These are phyloP conservation scores for Kentomonas sorsogonicus DNA, from an alignment of 208 protist species.

Conservation along the genomic window DNA sequence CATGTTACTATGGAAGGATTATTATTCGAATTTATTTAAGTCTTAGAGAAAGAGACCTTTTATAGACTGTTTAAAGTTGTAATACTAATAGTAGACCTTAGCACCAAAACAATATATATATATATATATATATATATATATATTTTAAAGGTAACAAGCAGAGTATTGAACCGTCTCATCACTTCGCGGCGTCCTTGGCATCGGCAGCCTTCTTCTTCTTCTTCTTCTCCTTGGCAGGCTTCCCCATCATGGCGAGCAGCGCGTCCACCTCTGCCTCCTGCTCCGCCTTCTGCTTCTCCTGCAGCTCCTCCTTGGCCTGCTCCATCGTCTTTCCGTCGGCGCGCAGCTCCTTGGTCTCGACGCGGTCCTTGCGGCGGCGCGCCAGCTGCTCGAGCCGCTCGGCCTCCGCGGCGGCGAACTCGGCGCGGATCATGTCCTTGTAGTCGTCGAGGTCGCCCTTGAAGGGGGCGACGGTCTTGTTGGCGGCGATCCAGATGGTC, in stretches of 20 bases:
- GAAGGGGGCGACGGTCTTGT: conserved; percentile 76
- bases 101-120: no score
- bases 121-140: no score
- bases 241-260: conserved; percentile 31
- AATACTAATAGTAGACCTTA: no score
- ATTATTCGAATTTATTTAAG: no score
- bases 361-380: conserved; percentile 40
- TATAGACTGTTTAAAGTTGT: no score
- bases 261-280: conserved; percentile 22
- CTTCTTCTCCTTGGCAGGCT: conserved; percentile 55
- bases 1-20: no score
- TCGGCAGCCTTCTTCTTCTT: conserved; percentile 37
- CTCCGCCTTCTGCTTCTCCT: conserved; percentile 27
- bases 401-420: conserved; percentile 70
- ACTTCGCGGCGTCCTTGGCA: conserved; percentile 19
- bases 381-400: conserved; percentile 37
- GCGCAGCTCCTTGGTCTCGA: conserved; percentile 40
- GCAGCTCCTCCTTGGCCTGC: conserved; percentile 32
- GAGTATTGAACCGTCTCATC: no score
- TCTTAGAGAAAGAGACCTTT: no score
- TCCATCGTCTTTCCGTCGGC: conserved; percentile 36
- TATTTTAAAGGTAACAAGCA: no score
- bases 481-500: conserved; percentile 85
- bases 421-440: conserved; percentile 63
- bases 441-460: conserved; percentile 79